These are phyloP conservation scores for Filosporella fistucella DNA, from an alignment of 495 filamentous ascomycete genomes.

Conservation along the genomic window DNA sequence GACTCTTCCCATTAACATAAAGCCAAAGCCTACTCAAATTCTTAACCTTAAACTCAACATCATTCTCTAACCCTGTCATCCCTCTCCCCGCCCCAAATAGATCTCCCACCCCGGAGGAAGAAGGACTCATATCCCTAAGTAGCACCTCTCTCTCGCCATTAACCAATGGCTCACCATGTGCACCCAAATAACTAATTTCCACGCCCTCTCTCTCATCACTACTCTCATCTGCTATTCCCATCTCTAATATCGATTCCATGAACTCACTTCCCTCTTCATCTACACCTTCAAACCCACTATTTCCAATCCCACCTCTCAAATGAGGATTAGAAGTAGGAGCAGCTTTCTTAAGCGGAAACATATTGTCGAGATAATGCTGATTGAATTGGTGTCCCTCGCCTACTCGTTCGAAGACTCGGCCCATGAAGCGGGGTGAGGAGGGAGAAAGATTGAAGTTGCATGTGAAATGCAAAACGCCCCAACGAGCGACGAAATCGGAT, in stretches of 20 bases:
- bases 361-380: slow-evolving; percentile 77
- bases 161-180: slow-evolving; percentile 27
- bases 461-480: slow-evolving; percentile 69
- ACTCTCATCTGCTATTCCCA: slow-evolving; percentile 4
- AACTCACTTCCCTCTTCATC: slow-evolving; percentile 40
- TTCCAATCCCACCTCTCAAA: slow-evolving; percentile 7
- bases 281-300: slow-evolving; percentile 7
- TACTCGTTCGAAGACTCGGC: slow-evolving; percentile 65
- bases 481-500: slow-evolving; percentile 69
- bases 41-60: slow-evolving; percentile 40
- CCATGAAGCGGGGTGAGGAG: slow-evolving; percentile 56
- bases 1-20: slow-evolving; percentile 65
- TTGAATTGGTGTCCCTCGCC: slow-evolving; percentile 70
- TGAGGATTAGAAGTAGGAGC: background rate
- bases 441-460: slow-evolving; percentile 24
- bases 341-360: slow-evolving; percentile 56
- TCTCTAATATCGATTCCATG: slow-evolving; percentile 47
- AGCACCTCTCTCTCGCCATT: slow-evolving; percentile 32
- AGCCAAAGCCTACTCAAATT: slow-evolving; percentile 70
- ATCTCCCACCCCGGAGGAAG: slow-evolving; percentile 5
- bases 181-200: slow-evolving; percentile 13
- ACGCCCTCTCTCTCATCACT: slow-evolving; percentile 14
- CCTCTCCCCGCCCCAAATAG: slow-evolving; percentile 19
- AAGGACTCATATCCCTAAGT: slow-evolving; percentile 33
- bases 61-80: slow-evolving; percentile 12